phyloP scores from a whole-genome alignment of 768 basidiomycete species.

The Pleurotus tuber-regium region DNA sequence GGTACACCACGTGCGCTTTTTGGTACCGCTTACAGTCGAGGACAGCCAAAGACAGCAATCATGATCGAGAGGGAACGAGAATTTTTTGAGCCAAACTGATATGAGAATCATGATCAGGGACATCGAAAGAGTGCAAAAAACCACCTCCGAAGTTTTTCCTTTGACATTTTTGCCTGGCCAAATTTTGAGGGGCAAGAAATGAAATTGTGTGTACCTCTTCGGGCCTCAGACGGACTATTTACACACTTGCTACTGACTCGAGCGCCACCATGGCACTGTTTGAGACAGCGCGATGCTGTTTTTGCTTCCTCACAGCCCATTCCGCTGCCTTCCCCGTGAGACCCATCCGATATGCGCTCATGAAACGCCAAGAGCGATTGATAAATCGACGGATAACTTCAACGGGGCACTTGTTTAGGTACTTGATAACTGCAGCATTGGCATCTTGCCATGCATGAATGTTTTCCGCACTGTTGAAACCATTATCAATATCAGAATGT shows the following conservation, averaged over 20 bases:
- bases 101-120: background rate
- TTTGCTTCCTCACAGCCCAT: constrained; percentile 37
- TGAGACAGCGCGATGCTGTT: constrained; percentile 27
- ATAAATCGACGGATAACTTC: constrained; percentile 35
- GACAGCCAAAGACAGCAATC: no score
- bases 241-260: constrained; percentile 19
- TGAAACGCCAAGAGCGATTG: constrained; percentile 32
- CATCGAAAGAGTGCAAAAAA: background rate
- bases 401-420: constrained; percentile 33
- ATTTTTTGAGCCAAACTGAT: no score
- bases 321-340: constrained; percentile 34
- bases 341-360: constrained; percentile 32
- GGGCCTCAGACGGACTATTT: background rate
- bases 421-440: constrained; percentile 23
- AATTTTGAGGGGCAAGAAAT: background rate
- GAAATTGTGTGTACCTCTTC: background rate
- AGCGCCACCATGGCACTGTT: constrained; percentile 29
- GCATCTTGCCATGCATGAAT: constrained; percentile 17
- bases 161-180: background rate
- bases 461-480: background rate
- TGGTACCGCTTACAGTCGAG: no score
- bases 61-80: no score
- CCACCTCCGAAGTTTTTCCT: background rate
- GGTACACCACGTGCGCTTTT: no score
- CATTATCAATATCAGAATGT: background rate